A percentile compares a stretch with the other conserved stretches of the same genome.
Evolutionary conservation across 129 eudicot species (phyloP).

Genomic region (Flaveria trinervia): DNA sequence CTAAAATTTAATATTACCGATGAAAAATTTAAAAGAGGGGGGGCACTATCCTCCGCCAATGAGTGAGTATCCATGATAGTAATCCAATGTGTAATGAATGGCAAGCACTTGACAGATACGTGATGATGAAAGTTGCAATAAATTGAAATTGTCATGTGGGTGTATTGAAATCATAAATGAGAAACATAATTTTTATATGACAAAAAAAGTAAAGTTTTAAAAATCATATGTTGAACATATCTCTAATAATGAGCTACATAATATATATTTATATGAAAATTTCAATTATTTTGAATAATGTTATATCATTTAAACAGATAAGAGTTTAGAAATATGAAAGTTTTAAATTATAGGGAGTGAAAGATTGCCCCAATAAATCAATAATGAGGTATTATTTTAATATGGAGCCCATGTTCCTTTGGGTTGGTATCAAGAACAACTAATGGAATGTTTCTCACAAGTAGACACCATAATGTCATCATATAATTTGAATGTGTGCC

Average conservation of each 20-base stretch:
- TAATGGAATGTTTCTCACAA: not conserved
- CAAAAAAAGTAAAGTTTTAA: not conserved
- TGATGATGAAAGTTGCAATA: too few species aligned
- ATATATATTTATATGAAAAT: not conserved
- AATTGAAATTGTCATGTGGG: too few species aligned
- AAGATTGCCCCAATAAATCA: conserved; percentile 10
- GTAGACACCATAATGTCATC: conserved; percentile 12
- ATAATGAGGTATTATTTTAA: conserved; percentile 14
- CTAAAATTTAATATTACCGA: too few species aligned
- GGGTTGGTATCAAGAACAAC: not conserved
- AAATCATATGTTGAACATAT: not conserved
- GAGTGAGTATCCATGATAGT: too few species aligned
- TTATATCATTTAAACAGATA: not conserved
- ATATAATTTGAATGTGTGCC: conserved; percentile 30
- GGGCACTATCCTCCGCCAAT: too few species aligned
- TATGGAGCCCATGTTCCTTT: conserved; percentile 23
- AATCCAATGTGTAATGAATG: too few species aligned
- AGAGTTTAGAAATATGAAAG: not conserved
- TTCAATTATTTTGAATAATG: too few species aligned
- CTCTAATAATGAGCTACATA: not conserved
- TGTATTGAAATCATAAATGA: too few species aligned
- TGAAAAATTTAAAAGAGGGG: too few species aligned
- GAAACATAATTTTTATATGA: too few species aligned
- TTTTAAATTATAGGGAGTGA: not conserved
- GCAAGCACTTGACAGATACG: too few species aligned